Percentiles rank a stretch among this genome's conserved stretches.
Evolutionary conservation across 2,329 filamentous ascomycete species (phyloP).

Genomic region (Cordyceps cateniannulata): DNA sequence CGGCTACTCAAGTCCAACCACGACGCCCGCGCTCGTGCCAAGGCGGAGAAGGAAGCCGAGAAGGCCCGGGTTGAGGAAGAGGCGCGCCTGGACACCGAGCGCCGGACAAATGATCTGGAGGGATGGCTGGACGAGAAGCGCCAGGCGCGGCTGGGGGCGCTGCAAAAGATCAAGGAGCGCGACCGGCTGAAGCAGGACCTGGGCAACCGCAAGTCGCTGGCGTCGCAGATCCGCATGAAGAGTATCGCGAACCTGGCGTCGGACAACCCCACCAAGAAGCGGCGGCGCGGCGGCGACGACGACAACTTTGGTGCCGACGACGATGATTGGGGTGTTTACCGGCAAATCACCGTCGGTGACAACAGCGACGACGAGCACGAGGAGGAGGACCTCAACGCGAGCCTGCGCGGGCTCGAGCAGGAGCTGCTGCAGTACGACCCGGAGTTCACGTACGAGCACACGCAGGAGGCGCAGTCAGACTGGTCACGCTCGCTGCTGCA

Average conservation of each 20-base stretch:
- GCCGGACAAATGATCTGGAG: conserved; percentile 76
- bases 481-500: conserved; percentile 92
- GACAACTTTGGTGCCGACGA: conserved; percentile 97
- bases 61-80: conserved; percentile 79
- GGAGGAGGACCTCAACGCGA: conserved; percentile 74
- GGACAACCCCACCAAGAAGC: conserved; percentile 77
- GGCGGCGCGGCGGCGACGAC: conserved; percentile 81
- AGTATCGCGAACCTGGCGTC: conserved; percentile 92
- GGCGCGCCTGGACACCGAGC: conserved; percentile 75
- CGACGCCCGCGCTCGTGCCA: conserved; percentile 87
- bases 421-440: conserved; percentile 84
- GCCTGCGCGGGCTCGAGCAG: conserved; percentile 70
- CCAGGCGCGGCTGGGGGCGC: conserved; percentile 58
- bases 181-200: conserved; percentile 90
- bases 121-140: conserved; percentile 81
- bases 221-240: conserved; percentile 97
- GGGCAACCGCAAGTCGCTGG: conserved; percentile 92
- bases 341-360: conserved; percentile 80
- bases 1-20: conserved; percentile 90
- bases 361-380: conserved; percentile 84
- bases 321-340: conserved; percentile 96
- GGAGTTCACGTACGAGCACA: conserved; percentile 85
- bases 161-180: conserved; percentile 86
- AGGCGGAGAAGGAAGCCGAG: conserved; percentile 91
- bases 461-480: conserved; percentile 84